These are phyloP conservation scores for Cucurbita argyrosperma DNA, from an alignment of 306 rosid genomes.

Conservation along the genomic window DNA sequence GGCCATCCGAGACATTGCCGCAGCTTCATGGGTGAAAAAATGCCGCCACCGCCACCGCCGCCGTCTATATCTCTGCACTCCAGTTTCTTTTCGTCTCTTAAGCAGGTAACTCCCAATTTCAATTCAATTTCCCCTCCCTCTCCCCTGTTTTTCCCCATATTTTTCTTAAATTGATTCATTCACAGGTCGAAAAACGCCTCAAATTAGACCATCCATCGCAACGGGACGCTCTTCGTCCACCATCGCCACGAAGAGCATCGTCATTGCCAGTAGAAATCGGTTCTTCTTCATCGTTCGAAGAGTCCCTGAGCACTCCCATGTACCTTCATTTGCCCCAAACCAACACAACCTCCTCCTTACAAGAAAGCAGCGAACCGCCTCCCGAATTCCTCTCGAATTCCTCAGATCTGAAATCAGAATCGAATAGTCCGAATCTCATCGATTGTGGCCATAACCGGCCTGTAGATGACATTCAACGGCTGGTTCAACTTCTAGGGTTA, in stretches of 20 bases:
- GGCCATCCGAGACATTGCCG: background rate
- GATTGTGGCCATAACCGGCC: slow-evolving; percentile 1
- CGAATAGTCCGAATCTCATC: background rate
- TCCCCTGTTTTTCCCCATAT: background rate
- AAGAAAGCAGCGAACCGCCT: slow-evolving; percentile 44
- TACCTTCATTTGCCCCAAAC: slow-evolving; percentile 24
- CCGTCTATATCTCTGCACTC: slow-evolving; percentile 31
- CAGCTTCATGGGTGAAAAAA: background rate
- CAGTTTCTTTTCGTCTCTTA: slow-evolving; percentile 67
- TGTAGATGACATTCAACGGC: slow-evolving; percentile 33
- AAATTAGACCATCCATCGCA: slow-evolving; percentile 31
- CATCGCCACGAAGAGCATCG: background rate
- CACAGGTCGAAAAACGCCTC: slow-evolving; percentile 66
- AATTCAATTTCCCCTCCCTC: background rate
- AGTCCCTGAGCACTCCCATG: slow-evolving; percentile 43
- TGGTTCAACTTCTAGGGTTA: slow-evolving; percentile 46
- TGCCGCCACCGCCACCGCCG: slow-evolving; percentile 13
- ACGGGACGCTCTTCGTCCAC: background rate
- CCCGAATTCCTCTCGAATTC: slow-evolving; percentile 44
- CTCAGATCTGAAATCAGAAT: background rate
- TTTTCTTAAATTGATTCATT: background rate
- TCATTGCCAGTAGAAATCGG: slow-evolving; percentile 7
- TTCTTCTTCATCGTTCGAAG: slow-evolving; percentile 1
- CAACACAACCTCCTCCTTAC: slow-evolving; percentile 7
- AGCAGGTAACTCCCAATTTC: slow-evolving; percentile 27